Evolutionary conservation across 2,329 filamentous ascomycete genomes (phyloP).

Genomic region (Fusarium devonianum): DNA sequence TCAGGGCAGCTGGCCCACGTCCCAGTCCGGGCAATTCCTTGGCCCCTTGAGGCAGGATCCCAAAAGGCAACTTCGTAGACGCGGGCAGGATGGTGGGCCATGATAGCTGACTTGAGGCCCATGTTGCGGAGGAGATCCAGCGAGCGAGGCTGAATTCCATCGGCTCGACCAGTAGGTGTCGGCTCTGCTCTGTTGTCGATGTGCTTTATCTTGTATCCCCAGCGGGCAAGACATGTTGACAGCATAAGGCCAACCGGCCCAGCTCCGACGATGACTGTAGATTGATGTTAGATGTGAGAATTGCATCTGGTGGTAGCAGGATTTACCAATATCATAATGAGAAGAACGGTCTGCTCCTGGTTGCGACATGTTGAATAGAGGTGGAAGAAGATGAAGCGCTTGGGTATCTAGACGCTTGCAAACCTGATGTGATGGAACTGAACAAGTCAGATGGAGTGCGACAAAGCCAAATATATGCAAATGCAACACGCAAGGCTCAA

Average conservation of each 20-base stretch:
- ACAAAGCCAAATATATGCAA: constrained; percentile 31
- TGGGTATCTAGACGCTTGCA: constrained; percentile 6
- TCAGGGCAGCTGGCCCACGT: constrained; percentile 88
- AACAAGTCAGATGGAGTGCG: not conserved
- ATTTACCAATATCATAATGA: constrained; percentile 57
- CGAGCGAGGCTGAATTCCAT: constrained; percentile 90
- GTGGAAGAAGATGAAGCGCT: constrained; percentile 3
- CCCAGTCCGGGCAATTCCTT: constrained; percentile 69
- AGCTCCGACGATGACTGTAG: constrained; percentile 81
- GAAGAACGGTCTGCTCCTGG: constrained; percentile 29
- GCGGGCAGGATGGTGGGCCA: constrained; percentile 85
- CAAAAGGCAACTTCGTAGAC: constrained; percentile 82
- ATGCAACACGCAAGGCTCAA: constrained; percentile 19
- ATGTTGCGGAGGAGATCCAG: constrained; percentile 88
- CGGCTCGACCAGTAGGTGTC: constrained; percentile 83
- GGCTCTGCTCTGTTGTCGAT: constrained; percentile 90
- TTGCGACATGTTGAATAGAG: constrained; percentile 25
- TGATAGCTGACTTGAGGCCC: constrained; percentile 86
- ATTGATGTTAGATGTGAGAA: constrained; percentile 33
- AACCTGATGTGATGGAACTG: constrained; percentile 14
- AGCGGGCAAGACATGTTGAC: constrained; percentile 85
- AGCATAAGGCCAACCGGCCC: constrained; percentile 89
- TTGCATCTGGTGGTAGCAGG: not conserved
- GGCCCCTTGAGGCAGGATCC: constrained; percentile 65
- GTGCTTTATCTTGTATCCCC: constrained; percentile 95